Percentiles rank a stretch among this genome's conserved stretches.
phyloP scores from a whole-genome alignment of 2,329 filamentous ascomycete species.

The Ophiostoma novo-ulmi region DNA sequence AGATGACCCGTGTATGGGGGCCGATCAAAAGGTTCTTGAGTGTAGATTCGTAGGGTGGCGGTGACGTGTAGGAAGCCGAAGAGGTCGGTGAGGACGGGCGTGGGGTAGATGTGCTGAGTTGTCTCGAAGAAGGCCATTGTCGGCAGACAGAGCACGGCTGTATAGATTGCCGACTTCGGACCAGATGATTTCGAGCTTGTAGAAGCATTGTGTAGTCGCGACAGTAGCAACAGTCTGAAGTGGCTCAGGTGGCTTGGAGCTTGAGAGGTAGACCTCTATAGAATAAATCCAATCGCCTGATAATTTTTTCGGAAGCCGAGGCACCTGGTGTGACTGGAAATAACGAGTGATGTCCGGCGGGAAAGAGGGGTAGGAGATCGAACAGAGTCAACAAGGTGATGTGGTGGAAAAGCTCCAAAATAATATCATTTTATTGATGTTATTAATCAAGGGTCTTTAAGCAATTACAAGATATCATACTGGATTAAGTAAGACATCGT shows the following conservation, averaged over 20 bases:
- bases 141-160: neutral
- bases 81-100: constrained; percentile 15
- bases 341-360: neutral
- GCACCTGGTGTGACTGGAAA: constrained; percentile 6
- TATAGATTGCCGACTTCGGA: neutral
- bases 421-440: no score
- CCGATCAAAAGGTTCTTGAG: constrained; percentile 39
- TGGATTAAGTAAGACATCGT: neutral
- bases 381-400: neutral
- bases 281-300: neutral
- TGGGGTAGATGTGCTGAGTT: neutral
- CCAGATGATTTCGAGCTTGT: constrained; percentile 13
- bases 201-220: constrained; percentile 14
- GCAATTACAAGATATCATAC: neutral
- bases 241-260: neutral
- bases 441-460: no score
- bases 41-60: constrained; percentile 33
- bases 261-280: neutral
- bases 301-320: neutral
- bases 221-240: neutral
- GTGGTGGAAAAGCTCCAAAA: neutral
- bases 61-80: neutral
- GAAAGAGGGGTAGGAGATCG: constrained; percentile 6
- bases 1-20: constrained; percentile 39
- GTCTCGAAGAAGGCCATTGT: neutral